Evolutionary conservation across 768 basidiomycete genomes (phyloP), one percentile per base, ranked within the genome.

Genomic region (Hericium erinaceus): DNA sequence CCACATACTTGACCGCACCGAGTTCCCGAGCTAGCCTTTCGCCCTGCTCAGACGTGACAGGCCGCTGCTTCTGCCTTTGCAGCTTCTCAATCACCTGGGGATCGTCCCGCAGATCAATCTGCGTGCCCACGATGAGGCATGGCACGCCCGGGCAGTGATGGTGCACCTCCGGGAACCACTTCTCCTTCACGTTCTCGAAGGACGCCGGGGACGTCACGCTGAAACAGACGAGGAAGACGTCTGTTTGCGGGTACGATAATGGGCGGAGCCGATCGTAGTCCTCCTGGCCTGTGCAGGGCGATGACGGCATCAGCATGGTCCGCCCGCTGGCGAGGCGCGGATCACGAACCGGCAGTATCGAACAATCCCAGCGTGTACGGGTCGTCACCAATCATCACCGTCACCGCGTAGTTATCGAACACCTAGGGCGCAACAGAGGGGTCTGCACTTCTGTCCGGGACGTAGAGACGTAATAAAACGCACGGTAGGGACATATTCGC

Each of bases 381-480:
- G 74, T 98, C 95, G 68, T 98, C 97, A 55, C 95, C 95, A 75
- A 99, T 98, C 97, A 99, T 98, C 58, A 99, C 97, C n/a, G 95
- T 98, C 61, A 98, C 97, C 60, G 97, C 97, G 75, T 95, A 95
- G 74, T 95, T 95, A 74, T 95, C 92, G 72, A 94, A 94, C 59
- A 93, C 88, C 90, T 92, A 74, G 55, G 40, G n/a, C 20, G 53
- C 51, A 44, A 44, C 48, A 52, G 37, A 56, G 57, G 67, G 52
- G 54, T 57, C 52, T 64, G 48, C 63, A 60, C 39, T 59, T 13
- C 24, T 28, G 64, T 68, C 64, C 55, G 60, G 64, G 58, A 37
- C 28, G 63, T 60, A 63, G 66, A 62, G 62, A 63, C 59, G 46
- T 39, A 48, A 55, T 20, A 16, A 50, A 41, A 82, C 89, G 71